Evolutionary conservation across 2,329 filamentous ascomycete species (phyloP), one percentile per base, ranked within the genome.

Genomic region (Simplicillium aogashimaense): DNA sequence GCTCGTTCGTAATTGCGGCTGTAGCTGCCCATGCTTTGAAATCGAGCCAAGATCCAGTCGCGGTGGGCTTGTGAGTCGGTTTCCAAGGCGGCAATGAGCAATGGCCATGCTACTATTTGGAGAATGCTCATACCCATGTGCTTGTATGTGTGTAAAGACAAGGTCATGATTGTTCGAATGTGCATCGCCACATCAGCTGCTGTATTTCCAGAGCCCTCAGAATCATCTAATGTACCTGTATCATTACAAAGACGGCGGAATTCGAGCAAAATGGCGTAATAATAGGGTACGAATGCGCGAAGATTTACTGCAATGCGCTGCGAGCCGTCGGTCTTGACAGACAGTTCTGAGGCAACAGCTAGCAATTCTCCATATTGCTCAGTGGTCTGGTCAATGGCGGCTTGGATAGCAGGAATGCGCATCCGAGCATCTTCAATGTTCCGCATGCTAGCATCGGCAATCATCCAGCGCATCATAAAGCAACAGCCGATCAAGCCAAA

Each of bases 61-160:
- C 53, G 56, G 18, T 61, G 54, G 4, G 57, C 42, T 3, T 50
- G 43, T 17, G 58, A 52, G 10, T 58, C 50, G 5, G 58, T 61
- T 43, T 62, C 57, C 7, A 64, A 44, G 7, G 53, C 57, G 4
- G 53, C 59, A n/a, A 58, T 50, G 40, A 61, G 59, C 6, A 63
- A 45, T 5, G 58, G 55, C 53, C 57, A 60, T 0, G 57, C 54
- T 13, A 61, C 49, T 29, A 56, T 50, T 6, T 54, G 42, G 36
- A 60, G 51, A 7, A 54, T 50, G n/a, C 54, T 49, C 7, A 57
- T 48, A 5, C 59, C 57, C 3, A 50, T 50, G 36, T 61, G 53
- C 30, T 53, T 57, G 35, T 53, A 56, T 11, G 53, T 50, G 29
- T 61, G 58, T 28, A 55, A 53, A 2, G 55, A 54, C 4, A 62